Evolutionary conservation across 257 asterid genomes (phyloP), one percentile per base, ranked within the genome.

Genomic region (Solanum pennellii): DNA sequence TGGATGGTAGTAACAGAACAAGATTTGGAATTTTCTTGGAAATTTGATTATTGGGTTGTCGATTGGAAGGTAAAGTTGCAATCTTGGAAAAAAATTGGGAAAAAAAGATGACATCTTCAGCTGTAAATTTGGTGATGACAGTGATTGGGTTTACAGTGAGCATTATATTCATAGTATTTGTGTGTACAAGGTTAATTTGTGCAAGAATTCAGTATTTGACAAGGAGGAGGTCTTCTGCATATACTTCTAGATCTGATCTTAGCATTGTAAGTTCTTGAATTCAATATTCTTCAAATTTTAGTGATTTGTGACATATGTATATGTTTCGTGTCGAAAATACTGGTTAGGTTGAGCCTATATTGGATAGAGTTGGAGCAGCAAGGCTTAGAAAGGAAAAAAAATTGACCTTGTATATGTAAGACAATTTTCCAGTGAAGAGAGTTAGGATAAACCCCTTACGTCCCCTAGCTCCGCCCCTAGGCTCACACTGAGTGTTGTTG

Each of bases 81-180:
- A 23, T 41, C 60, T 76, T 76, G 33, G 68, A 2, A 29, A n/a
- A 9, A 14, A 25, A 8, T 45, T 27, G 66, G 84, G 3, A 5
- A 16, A 31, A 80, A 47, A 88, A 37, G 87, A 92, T 88, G 94
- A 92, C 89, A 88, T 91, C 95, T 93, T 86, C 95, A 23, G 91
- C 93, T 83, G 90, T 89, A 76, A 94, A 94, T 93, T 91, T 95
- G 93, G 97, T 95, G 94, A 95, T 95, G 98, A 94, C 97, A 79
- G 98, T 93, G 91, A 95, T 94, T 88, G 98, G 97, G 83, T 95
- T 94, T 92, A 90, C 94, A 75, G 93, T 93, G 16, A 95, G 98
- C 87, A 92, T 90, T 49, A 85, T 91, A 93, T 94, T 95, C 87
- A 94, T 95, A 77, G 98, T 95, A 74, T 95, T 94, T 89, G 98